Conservation (phyloP, 805 yeast genomes). For the Metschnikowia chrysomelidarum region DNA sequence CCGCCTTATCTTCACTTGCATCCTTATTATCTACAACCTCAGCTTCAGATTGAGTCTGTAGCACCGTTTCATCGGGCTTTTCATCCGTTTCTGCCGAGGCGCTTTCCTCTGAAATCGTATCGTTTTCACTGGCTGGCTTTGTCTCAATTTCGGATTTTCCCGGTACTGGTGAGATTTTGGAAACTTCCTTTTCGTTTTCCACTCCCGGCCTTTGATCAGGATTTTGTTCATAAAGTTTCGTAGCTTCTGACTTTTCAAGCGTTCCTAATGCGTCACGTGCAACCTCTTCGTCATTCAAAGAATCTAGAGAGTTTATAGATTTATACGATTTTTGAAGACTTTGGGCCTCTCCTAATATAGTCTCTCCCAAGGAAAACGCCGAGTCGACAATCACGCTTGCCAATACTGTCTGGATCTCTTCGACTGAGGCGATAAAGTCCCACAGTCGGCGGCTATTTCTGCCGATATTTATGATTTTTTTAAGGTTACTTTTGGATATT, state of each 20-base stretch:
- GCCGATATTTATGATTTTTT: constrained; percentile 2
- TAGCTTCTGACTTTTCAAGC: too few relatives aligned
- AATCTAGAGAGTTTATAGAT: background rate
- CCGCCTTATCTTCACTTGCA: background rate
- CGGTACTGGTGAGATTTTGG: too few relatives aligned
- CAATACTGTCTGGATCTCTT: constrained; percentile 9
- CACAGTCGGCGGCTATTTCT: constrained; percentile 3
- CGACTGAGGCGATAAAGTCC: constrained; percentile 7
- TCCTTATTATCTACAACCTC: background rate
- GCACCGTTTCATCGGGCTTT: background rate
- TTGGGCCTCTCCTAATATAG: constrained; percentile 11
- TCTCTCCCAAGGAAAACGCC: constrained; percentile 10
- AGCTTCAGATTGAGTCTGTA: background rate
- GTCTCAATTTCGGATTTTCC: too few relatives aligned
- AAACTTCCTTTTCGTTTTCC: too few relatives aligned
- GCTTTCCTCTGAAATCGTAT: too few relatives aligned
- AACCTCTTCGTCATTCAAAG: background rate
- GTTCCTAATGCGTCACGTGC: background rate
- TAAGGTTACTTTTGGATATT: constrained; percentile 6
- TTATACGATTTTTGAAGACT: constrained; percentile 8
- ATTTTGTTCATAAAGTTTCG: too few relatives aligned
- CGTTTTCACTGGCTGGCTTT: too few relatives aligned
- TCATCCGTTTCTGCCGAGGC: background rate
- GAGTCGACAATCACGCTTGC: constrained; percentile 15
- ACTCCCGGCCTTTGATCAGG: too few relatives aligned